Evolutionary conservation across 2,329 filamentous ascomycete genomes (phyloP).

Genomic region (Cordyceps tenuipes): DNA sequence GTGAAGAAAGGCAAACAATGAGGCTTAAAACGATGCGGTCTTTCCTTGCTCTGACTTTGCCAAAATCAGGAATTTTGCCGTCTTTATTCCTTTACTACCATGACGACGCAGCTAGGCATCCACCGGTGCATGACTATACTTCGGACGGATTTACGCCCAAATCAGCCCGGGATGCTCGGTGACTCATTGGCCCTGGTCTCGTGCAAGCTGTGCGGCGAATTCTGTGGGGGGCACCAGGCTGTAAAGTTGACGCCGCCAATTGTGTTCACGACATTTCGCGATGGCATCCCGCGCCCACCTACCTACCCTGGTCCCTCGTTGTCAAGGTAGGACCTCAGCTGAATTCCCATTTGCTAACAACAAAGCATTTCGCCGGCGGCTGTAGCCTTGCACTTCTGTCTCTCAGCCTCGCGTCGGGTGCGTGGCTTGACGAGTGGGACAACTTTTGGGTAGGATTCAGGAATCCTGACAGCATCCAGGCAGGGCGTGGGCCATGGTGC

Average conservation of each 20-base stretch:
- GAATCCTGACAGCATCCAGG: not conserved
- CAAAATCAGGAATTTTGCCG: not conserved
- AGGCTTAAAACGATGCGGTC: not conserved
- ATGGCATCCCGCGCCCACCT: not conserved
- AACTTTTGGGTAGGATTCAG: not conserved
- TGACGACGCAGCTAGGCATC: slow-evolving; percentile 3
- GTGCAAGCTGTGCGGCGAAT: not conserved
- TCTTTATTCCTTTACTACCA: slow-evolving; percentile 9
- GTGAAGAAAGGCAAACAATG: not conserved
- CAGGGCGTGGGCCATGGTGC: not conserved
- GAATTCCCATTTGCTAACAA: not conserved
- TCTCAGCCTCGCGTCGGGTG: not conserved
- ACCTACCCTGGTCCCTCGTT: not conserved
- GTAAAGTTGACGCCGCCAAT: not conserved
- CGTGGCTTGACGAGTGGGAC: not conserved
- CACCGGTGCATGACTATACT: slow-evolving; percentile 1
- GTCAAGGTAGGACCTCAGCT: not conserved
- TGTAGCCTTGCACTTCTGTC: not conserved
- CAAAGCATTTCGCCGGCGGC: not conserved
- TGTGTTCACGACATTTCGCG: not conserved
- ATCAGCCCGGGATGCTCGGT: not conserved
- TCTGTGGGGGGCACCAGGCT: slow-evolving; percentile 1
- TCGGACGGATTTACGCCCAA: not conserved
- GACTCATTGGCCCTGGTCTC: slow-evolving; percentile 9
- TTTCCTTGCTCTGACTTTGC: not conserved